phyloP scores from a whole-genome alignment of 2,329 filamentous ascomycete species.

The Thyridium curvatum region DNA sequence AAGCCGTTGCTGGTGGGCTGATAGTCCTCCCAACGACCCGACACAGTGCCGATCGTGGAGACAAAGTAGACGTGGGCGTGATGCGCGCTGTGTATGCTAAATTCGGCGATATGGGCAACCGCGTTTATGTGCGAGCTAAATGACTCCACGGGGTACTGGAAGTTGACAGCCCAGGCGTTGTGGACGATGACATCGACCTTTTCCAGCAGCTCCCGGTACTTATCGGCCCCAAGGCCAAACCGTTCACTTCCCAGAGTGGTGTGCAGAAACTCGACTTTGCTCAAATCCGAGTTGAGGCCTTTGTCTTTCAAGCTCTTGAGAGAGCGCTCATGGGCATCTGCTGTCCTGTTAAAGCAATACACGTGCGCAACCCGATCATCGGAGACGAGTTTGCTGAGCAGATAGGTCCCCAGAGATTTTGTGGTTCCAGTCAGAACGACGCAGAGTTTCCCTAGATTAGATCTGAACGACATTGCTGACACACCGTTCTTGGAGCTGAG shows the following conservation, averaged over 20 bases:
- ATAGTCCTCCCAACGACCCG: too few relatives aligned
- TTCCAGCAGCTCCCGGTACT: not conserved
- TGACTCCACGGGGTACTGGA: conserved; percentile 12
- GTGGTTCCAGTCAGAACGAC: not conserved
- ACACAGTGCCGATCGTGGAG: conserved; percentile 4
- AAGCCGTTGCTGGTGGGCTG: too few relatives aligned
- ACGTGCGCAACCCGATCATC: not conserved
- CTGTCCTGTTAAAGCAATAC: not conserved
- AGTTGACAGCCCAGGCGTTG: conserved; percentile 17
- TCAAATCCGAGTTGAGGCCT: not conserved
- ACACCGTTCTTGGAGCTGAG: too few relatives aligned
- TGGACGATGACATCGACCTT: conserved; percentile 8
- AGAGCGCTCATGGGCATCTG: too few relatives aligned
- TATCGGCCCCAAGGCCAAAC: not conserved
- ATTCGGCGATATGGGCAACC: conserved; percentile 3
- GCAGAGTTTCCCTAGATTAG: not conserved
- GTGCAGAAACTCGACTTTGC: not conserved
- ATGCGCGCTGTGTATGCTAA: conserved; percentile 3
- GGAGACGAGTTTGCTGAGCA: not conserved
- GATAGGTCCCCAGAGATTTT: not conserved
- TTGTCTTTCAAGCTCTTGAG: too few relatives aligned
- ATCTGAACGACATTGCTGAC: too few relatives aligned
- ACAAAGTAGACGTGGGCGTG: conserved; percentile 13
- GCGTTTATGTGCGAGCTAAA: conserved; percentile 11
- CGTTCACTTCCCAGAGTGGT: not conserved